Conservation (phyloP, 805 yeast species). For the Kuraishia cidri region DNA sequence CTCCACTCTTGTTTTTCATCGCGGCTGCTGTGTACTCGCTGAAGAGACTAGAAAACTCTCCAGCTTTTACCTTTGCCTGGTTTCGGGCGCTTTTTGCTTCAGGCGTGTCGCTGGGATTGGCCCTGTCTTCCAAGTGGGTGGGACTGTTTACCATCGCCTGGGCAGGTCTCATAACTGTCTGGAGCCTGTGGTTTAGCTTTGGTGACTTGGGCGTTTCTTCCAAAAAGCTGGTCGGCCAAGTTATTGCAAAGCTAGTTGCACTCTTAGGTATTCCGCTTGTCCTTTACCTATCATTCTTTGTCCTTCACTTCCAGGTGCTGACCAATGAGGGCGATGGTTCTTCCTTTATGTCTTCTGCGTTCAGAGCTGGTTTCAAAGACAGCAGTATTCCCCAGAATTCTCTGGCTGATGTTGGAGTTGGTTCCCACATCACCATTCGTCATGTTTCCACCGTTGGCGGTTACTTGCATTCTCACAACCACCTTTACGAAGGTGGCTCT, state of each 20-base stretch:
- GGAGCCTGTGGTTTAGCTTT: slow-evolving; percentile 55
- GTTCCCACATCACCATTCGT: slow-evolving; percentile 57
- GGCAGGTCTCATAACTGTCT: slow-evolving; percentile 40
- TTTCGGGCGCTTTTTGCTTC: slow-evolving; percentile 34
- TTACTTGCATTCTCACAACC: slow-evolving; percentile 74
- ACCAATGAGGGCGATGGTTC: slow-evolving; percentile 61
- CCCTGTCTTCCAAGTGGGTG: slow-evolving; percentile 58
- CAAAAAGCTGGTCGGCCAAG: slow-evolving; percentile 32
- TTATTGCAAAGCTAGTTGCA: slow-evolving; percentile 38
- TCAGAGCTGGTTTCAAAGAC: slow-evolving; percentile 54
- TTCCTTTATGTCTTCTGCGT: slow-evolving; percentile 36
- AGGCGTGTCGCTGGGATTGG: slow-evolving; percentile 42
- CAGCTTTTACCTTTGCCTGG: slow-evolving; percentile 45
- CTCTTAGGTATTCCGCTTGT: slow-evolving; percentile 51
- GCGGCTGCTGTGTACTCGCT: slow-evolving; percentile 41
- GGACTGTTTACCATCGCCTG: slow-evolving; percentile 64
- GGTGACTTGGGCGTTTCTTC: slow-evolving; percentile 56
- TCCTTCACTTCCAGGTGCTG: slow-evolving; percentile 53
- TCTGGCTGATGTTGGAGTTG: slow-evolving; percentile 62
- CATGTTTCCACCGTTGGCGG: slow-evolving; percentile 72
- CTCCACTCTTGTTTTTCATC: slow-evolving; percentile 34
- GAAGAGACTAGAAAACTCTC: slow-evolving; percentile 32
- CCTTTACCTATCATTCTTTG: slow-evolving; percentile 50
- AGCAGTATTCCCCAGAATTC: slow-evolving; percentile 52
- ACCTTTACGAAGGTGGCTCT: slow-evolving; percentile 68